Percentiles rank a stretch among this genome's conserved stretches.
These are phyloP conservation scores for Sutorius eximius DNA, from an alignment of 1,284 basidiomycete species.

Conservation along the genomic window DNA sequence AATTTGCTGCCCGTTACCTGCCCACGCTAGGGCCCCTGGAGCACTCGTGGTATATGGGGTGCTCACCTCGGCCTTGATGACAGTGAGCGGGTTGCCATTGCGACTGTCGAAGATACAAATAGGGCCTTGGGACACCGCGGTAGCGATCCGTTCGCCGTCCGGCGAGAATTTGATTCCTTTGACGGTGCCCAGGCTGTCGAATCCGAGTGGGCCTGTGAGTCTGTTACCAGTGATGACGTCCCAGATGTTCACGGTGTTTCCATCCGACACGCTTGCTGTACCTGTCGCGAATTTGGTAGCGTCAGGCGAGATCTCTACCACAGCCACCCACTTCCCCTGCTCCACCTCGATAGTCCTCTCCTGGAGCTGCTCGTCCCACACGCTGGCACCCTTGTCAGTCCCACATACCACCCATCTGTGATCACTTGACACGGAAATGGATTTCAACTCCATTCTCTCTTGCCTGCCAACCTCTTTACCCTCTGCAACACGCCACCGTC, in stretches of 20 bases:
- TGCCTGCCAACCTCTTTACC: neutral
- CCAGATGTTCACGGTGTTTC: neutral
- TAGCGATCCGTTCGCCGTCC: neutral
- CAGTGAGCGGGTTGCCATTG: neutral
- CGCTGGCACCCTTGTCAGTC: neutral
- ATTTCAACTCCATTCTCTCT: neutral
- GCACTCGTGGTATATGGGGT: neutral
- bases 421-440: neutral
- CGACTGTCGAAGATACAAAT: neutral
- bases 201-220: neutral
- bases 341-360: neutral
- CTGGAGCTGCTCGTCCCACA: neutral
- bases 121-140: neutral
- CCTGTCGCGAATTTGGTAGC: neutral
- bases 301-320: neutral
- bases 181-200: neutral
- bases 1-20: neutral
- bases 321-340: neutral
- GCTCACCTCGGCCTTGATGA: neutral
- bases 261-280: neutral
- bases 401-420: neutral
- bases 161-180: neutral
- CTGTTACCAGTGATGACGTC: neutral
- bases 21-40: neutral
- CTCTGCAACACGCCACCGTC: neutral